These are phyloP conservation scores for Teratosphaeria gauchensis DNA, from an alignment of 2,329 filamentous ascomycete genomes.

Conservation along the genomic window DNA sequence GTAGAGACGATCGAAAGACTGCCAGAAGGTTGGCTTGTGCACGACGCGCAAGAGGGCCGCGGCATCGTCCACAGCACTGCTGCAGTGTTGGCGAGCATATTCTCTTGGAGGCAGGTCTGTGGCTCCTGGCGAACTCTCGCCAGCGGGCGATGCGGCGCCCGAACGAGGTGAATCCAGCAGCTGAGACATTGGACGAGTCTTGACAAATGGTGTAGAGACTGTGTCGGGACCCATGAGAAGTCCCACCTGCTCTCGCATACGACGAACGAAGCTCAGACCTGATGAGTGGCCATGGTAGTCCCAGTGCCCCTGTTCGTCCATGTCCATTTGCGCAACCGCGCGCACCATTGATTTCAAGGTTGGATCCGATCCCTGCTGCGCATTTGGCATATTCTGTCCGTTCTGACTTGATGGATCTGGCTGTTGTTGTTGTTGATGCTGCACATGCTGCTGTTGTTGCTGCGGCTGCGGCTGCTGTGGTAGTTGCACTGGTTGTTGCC, in stretches of 20 bases:
- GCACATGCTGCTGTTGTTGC: conserved; percentile 7
- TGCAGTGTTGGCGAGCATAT: conserved; percentile 47
- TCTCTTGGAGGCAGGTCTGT: conserved; percentile 58
- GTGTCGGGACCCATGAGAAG: conserved; percentile 59
- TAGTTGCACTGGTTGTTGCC: not conserved
- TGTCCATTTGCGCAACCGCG: conserved; percentile 78
- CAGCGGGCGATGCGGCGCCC: conserved; percentile 52
- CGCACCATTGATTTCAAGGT: conserved; percentile 91
- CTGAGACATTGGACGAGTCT: conserved; percentile 43
- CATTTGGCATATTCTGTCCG: conserved; percentile 28
- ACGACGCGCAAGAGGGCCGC: conserved; percentile 60
- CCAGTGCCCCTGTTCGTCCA: conserved; percentile 85
- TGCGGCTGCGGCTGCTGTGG: not conserved
- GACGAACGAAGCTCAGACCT: conserved; percentile 75
- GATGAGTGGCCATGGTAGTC: conserved; percentile 94
- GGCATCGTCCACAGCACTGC: conserved; percentile 52
- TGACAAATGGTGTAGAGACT: conserved; percentile 48
- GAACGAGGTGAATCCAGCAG: conserved; percentile 57
- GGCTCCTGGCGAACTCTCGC: conserved; percentile 44
- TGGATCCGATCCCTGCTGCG: conserved; percentile 41
- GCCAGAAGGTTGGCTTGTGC: conserved; percentile 73
- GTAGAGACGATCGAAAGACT: conserved; percentile 68
- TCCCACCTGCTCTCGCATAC: conserved; percentile 80
- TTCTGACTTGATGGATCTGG: conserved; percentile 4
- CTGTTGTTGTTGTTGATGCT: conserved; percentile 12